Base-by-base conservation (phyloP, 2,329 filamentous ascomycete genomes). In the Mycogone perniciosa region DNA sequence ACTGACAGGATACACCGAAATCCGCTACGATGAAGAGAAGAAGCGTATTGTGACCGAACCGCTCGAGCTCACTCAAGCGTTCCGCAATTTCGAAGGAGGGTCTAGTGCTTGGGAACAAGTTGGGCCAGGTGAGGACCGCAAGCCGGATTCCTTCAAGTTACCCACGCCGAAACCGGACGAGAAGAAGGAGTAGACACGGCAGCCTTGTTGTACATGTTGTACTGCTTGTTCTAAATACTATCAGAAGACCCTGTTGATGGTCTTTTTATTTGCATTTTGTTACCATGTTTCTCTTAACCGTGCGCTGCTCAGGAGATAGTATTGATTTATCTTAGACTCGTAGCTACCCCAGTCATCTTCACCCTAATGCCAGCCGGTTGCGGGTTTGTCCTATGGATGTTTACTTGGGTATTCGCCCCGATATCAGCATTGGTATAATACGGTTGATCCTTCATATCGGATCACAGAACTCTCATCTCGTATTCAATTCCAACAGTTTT, bases 31-130 rank as follows among this genome's bases (percentile, higher is more conserved):
- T 61, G 93, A 99, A 75, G 95, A 99, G 80, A 99, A 96, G 88
- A 99, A 99, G 84, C 84, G 93, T 56, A 96, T 99, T 67, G 92
- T 99, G 54, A 92, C 95, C 31, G 95, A 99, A 78, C 93, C 95
- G 38, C 78, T 99, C 45, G 93, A 99, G 76, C 81, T 99, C 71
- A 97, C 93, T 10, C 93, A 99, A 73, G 93, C 95, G 6, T 99
- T 95, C 84, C 85, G 93, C 62, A 97, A 99, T 76, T 99, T 99
- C 66, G 91, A 96, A 74, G 90, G 91, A 55, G 89, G 90, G 51
- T 84, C 83, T 43, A 83, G 84, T 57, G 80, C 80, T 10, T 85
- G 81, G 82, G 82, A 84, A 74, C 82, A 79, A 58, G 71, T 85
- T 56, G 81, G 79, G 53, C 58, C 80, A 56, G 92, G 92, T 61